phyloP scores from a whole-genome alignment of 2,329 filamentous ascomycete genomes.

The Colletotrichum tabaci region DNA sequence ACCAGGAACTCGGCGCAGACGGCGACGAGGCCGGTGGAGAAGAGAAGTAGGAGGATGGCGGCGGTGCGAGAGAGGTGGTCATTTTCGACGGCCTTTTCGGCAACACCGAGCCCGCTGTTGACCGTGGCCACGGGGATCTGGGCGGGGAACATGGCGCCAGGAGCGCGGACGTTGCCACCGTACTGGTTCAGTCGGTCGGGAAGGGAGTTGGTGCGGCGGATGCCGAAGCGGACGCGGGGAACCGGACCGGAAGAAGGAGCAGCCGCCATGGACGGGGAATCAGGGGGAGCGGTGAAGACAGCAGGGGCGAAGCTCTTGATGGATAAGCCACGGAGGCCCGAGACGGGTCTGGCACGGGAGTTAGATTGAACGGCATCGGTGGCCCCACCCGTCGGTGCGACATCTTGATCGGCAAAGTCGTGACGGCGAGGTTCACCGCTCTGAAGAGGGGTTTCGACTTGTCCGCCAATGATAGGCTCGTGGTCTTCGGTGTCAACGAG shows the following conservation, averaged over 20 bases:
- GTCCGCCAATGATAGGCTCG: slow-evolving; percentile 52
- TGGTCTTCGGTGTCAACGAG: slow-evolving; percentile 47
- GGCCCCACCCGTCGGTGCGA: slow-evolving; percentile 50
- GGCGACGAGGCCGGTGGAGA: slow-evolving; percentile 77
- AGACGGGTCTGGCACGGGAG: slow-evolving; percentile 62
- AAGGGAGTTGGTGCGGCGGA: slow-evolving; percentile 81
- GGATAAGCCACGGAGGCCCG: slow-evolving; percentile 71
- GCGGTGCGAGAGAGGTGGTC: slow-evolving; percentile 69
- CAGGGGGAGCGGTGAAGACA: slow-evolving; percentile 69
- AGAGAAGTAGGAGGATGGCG: slow-evolving; percentile 73
- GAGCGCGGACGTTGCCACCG: slow-evolving; percentile 56
- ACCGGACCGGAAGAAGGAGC: slow-evolving; percentile 59
- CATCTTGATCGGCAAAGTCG: slow-evolving; percentile 66
- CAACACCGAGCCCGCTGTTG: slow-evolving; percentile 47
- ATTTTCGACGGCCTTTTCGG: slow-evolving; percentile 51
- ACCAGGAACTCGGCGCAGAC: slow-evolving; percentile 81
- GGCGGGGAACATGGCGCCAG: slow-evolving; percentile 65
- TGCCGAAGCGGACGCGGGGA: slow-evolving; percentile 73
- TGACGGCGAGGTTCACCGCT: slow-evolving; percentile 68
- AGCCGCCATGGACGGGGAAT: slow-evolving; percentile 30
- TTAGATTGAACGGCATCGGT: slow-evolving; percentile 44
- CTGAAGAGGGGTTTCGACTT: slow-evolving; percentile 45
- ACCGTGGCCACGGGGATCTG: slow-evolving; percentile 59
- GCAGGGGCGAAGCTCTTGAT: slow-evolving; percentile 79
- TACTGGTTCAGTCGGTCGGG: slow-evolving; percentile 75